A percentile compares a stretch with the other conserved stretches of the same genome.
These are phyloP conservation scores for Thermochaetoides dissita DNA, from an alignment of 2,329 filamentous ascomycete species.

Conservation along the genomic window DNA sequence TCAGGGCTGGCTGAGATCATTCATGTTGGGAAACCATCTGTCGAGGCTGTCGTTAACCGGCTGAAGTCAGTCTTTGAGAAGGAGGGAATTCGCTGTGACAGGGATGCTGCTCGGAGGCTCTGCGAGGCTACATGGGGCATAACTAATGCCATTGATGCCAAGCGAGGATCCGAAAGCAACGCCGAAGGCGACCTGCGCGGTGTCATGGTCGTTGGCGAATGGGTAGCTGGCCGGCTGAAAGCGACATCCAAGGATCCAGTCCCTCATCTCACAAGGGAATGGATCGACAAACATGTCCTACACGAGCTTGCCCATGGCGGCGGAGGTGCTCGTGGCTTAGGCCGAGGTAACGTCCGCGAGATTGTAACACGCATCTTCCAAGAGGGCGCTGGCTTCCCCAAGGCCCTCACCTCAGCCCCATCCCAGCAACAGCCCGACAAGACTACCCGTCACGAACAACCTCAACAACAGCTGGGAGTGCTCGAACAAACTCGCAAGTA, in stretches of 20 bases:
- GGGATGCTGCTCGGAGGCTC: conserved; percentile 71
- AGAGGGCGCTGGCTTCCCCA: conserved; percentile 65
- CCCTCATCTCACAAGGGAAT: conserved; percentile 51
- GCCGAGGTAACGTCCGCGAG: conserved; percentile 58
- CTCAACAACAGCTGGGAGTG: conserved; percentile 50
- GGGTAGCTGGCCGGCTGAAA: conserved; percentile 62
- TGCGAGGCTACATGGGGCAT: conserved; percentile 78
- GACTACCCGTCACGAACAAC: conserved; percentile 38
- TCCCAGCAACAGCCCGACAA: conserved; percentile 19
- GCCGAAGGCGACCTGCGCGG: conserved; percentile 63
- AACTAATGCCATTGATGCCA: conserved; percentile 54
- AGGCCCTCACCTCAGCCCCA: conserved; percentile 28
- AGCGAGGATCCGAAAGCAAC: conserved; percentile 52
- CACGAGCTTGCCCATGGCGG: conserved; percentile 56
- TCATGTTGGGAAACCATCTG: conserved; percentile 73
- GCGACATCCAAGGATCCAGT: conserved; percentile 29
- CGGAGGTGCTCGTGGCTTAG: conserved; percentile 56
- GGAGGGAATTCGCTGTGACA: conserved; percentile 78
- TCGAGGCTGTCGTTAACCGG: conserved; percentile 72
- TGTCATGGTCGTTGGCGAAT: conserved; percentile 75
- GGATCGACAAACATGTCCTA: conserved; percentile 61
- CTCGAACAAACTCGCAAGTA: conserved; percentile 59
- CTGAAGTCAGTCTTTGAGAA: conserved; percentile 75
- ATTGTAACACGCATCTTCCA: conserved; percentile 67
- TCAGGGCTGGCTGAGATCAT: conserved; percentile 78